phyloP scores from a whole-genome alignment of 495 filamentous ascomycete species.

The Penicillium coprophilum region DNA sequence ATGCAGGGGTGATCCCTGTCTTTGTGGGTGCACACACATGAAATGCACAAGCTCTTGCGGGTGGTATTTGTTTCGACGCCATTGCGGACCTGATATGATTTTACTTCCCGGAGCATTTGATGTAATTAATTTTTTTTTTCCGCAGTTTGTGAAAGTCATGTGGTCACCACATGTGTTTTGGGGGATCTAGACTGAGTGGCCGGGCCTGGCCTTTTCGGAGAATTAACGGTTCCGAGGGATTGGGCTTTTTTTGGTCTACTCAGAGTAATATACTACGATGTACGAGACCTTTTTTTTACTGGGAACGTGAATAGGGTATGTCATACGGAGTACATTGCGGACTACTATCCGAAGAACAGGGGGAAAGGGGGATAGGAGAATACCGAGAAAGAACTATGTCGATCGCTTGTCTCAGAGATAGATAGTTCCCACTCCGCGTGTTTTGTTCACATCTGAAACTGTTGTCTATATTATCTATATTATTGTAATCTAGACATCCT shows the following conservation, averaged over 20 bases:
- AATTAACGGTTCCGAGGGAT: neutral
- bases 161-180: neutral
- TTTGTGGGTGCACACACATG: neutral
- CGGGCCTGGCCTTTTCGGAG: constrained; percentile 6
- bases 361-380: neutral
- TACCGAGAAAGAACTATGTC: neutral
- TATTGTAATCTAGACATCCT: constrained; percentile 3
- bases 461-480: neutral
- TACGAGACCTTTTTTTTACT: neutral
- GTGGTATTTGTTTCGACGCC: neutral
- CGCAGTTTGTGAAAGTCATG: constrained; percentile 7
- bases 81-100: neutral
- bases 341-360: neutral
- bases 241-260: neutral
- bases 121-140: neutral
- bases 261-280: neutral
- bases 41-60: neutral
- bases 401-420: constrained; percentile 11
- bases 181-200: constrained; percentile 2
- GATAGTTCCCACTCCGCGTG: constrained; percentile 1
- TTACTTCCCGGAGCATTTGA: neutral
- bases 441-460: constrained; percentile 14
- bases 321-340: neutral
- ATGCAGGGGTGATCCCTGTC: neutral
- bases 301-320: neutral